These are phyloP conservation scores for Phytophthora pinifolia DNA, from an alignment of 352 stramenopile species.

Conservation along the genomic window DNA sequence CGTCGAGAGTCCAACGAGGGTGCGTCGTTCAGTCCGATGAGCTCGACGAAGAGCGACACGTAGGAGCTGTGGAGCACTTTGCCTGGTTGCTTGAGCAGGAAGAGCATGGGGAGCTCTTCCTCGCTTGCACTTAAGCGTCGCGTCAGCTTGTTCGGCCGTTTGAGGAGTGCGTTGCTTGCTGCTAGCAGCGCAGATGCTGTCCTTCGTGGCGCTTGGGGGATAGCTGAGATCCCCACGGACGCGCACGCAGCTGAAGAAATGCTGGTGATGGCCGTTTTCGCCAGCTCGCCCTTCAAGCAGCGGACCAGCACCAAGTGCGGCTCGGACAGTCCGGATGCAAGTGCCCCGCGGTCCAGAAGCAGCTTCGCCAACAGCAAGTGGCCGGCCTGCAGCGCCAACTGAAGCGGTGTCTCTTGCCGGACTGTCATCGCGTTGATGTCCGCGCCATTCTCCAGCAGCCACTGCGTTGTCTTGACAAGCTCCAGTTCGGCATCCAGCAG, in stretches of 20 bases:
- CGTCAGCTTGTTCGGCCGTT: slow-evolving; percentile 24
- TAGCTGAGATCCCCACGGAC: slow-evolving; percentile 8
- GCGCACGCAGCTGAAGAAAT: slow-evolving; percentile 39
- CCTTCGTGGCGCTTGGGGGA: slow-evolving; percentile 6
- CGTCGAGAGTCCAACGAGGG: slow-evolving; percentile 41
- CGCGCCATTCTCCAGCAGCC: slow-evolving; percentile 76
- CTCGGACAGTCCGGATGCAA: slow-evolving; percentile 44
- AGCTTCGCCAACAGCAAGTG: slow-evolving; percentile 59
- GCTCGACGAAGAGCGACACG: slow-evolving; percentile 79
- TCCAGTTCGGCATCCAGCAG: slow-evolving; percentile 49
- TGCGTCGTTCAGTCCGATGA: slow-evolving; percentile 58
- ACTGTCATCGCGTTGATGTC: slow-evolving; percentile 58
- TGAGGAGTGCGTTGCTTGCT: slow-evolving; percentile 21
- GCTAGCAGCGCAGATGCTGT: slow-evolving; percentile 13
- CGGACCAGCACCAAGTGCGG: slow-evolving; percentile 47
- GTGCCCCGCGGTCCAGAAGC: slow-evolving; percentile 49
- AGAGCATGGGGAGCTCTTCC: slow-evolving; percentile 51
- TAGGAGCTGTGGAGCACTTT: slow-evolving; percentile 80
- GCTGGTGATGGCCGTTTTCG: slow-evolving; percentile 63
- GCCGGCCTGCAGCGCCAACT: slow-evolving; percentile 52
- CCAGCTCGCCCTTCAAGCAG: slow-evolving; percentile 50
- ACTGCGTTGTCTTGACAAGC: slow-evolving; percentile 62
- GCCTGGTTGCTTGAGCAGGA: slow-evolving; percentile 73
- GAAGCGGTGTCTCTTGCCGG: slow-evolving; percentile 50
- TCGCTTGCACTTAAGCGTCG: slow-evolving; percentile 22